Conservation (phyloP, 208 protist genomes). For the Crithidia expoeki region DNA sequence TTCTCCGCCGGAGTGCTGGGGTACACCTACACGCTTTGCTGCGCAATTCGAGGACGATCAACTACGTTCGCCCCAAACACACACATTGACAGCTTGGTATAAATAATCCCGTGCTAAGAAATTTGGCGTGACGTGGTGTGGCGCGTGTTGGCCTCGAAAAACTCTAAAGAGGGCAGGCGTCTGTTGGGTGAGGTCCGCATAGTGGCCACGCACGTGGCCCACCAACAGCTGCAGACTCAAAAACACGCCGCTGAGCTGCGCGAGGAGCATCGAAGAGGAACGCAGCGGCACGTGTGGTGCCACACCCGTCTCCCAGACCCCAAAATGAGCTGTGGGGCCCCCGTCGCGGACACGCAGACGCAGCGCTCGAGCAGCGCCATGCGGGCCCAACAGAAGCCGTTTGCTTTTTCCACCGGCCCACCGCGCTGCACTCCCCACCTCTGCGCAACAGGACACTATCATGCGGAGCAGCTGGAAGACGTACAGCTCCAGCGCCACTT, state of each 20-base stretch:
- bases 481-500: neutral
- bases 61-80: constrained; percentile 14
- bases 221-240: constrained; percentile 26
- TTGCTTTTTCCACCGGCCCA: neutral
- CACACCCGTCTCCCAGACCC: constrained; percentile 4
- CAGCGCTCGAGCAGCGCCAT: constrained; percentile 31
- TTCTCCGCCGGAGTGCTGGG: constrained; percentile 1
- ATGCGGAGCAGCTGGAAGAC: constrained; percentile 11
- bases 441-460: neutral
- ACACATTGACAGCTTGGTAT: constrained; percentile 28
- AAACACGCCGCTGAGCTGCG: constrained; percentile 16
- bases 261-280: constrained; percentile 28
- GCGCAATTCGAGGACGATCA: constrained; percentile 14
- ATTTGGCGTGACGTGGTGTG: constrained; percentile 32
- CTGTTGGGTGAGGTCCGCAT: neutral
- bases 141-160: constrained; percentile 28
- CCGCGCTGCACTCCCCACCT: constrained; percentile 2
- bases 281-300: constrained; percentile 9
- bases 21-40: constrained; percentile 10
- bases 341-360: neutral
- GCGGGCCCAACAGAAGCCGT: constrained; percentile 32
- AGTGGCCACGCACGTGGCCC: neutral
- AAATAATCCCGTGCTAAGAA: constrained; percentile 16
- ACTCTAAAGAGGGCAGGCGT: constrained; percentile 8
- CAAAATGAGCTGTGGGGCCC: neutral